Conservation (phyloP, 345 rosid genomes). For the Acer campestre region DNA sequence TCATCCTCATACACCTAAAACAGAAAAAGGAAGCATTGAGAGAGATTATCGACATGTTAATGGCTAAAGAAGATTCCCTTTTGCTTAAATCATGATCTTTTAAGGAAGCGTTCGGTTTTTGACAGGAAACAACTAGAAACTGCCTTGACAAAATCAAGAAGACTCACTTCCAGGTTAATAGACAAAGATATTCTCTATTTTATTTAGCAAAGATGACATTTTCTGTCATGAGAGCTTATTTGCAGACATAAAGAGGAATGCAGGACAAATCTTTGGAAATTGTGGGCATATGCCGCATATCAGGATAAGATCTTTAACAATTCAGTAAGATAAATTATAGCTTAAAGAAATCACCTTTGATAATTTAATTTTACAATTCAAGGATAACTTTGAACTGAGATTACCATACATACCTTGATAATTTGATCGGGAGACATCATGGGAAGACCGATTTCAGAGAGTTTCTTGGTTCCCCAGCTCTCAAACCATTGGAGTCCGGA, state of each 20-base stretch:
- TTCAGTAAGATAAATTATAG: neutral
- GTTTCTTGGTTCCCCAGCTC: constrained; percentile 87
- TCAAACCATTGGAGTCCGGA: constrained; percentile 95
- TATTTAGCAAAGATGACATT: neutral
- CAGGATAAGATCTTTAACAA: neutral
- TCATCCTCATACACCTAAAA: constrained; percentile 81
- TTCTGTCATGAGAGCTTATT: neutral
- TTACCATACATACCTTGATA: constrained; percentile 51
- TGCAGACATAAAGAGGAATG: neutral
- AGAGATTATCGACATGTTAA: neutral
- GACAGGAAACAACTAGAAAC: neutral
- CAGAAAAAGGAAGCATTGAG: constrained; percentile 2
- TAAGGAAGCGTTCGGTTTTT: neutral
- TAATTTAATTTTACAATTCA: neutral
- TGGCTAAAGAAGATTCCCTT: neutral
- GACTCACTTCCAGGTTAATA: neutral
- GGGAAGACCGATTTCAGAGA: constrained; percentile 92
- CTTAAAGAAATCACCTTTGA: neutral
- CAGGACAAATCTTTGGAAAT: neutral
- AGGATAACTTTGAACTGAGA: neutral
- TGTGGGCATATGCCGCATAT: neutral
- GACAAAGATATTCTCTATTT: neutral
- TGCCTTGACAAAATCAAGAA: neutral
- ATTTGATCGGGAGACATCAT: constrained; percentile 50
- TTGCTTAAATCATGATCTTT: neutral